Base-by-base conservation (phyloP, 768 basidiomycete species). In the Russula compacta region DNA sequence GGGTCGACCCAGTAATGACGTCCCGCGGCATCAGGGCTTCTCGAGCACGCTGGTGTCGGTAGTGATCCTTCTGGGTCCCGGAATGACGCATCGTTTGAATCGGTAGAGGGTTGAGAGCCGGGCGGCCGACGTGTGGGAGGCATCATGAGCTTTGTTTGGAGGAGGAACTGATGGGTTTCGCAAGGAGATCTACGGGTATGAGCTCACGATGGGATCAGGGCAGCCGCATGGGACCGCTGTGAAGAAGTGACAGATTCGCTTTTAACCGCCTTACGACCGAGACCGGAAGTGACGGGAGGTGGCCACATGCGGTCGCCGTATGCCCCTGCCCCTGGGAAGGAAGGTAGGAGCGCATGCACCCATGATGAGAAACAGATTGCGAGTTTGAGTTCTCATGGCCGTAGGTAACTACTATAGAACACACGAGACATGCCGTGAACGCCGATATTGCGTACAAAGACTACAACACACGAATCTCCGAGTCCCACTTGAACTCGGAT, bases 221-320 rank as follows among this genome's bases (percentile, higher is more conserved):
- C 24, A 29, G 24, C 24, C n/a, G n/a, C 10, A 43, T 43, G 3
- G n/a, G 17, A 17, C 10, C 19, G n/a, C 1, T 52, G 24, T 35
- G 51, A 44, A 40, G 36, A 17, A 38, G 53, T 54, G 48, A 59
- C 44, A 38, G 15, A 36, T 44, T 59, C 14, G 44, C 29, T 8
- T n/a, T 19, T 21, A n/a, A 52, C 58, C 58, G 35, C 51, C 58
- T 46, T 59, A 36, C 14, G 43, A 46, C 52, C 58, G 58, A 53
- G 24, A 38, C 17, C 7, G 24, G 42, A 36, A 21, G 10, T 38
- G 11, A 29, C 24, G 24, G 24, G 24, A 29, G 24, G 24, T 29
- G 24, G 24, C 24, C 24, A 29, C 24, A 29, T 2, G 24, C 24
- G 24, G 24, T 2, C 24, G 24, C 24, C 24, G 24, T 29, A 29